phyloP scores from a whole-genome alignment of 2,329 filamentous ascomycete genomes.

The Elsinoe ampelina region DNA sequence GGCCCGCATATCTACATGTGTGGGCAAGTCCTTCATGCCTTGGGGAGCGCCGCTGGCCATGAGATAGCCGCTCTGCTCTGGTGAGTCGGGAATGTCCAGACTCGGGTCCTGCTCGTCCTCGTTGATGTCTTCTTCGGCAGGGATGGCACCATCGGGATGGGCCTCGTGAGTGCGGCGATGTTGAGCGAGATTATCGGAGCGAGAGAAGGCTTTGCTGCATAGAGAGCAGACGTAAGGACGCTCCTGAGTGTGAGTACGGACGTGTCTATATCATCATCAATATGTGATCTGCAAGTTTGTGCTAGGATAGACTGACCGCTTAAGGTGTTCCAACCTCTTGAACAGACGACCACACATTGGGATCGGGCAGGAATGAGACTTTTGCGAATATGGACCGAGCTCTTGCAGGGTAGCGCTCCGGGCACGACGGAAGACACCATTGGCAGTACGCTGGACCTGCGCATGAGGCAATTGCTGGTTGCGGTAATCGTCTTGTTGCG shows the following conservation, averaged over 20 bases:
- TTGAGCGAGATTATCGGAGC: conserved; percentile 98
- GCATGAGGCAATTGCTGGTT: conserved; percentile 47
- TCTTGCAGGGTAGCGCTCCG: conserved; percentile 95
- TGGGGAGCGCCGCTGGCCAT: conserved; percentile 16
- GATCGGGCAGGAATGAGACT: conserved; percentile 98
- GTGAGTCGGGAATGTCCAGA: conserved; percentile 54
- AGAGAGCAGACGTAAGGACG: conserved; percentile 95
- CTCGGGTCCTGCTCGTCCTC: conserved; percentile 80
- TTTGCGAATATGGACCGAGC: conserved; percentile 89
- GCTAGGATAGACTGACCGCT: conserved; percentile 64
- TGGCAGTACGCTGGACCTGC: conserved; percentile 49
- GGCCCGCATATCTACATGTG: conserved; percentile 27
- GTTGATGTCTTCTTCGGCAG: conserved; percentile 75
- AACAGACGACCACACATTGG: conserved; percentile 94
- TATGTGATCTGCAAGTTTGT: conserved; percentile 30
- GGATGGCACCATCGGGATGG: conserved; percentile 52
- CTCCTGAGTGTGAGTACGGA: conserved; percentile 98
- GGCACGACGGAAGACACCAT: conserved; percentile 76
- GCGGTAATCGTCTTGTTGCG: conserved; percentile 34
- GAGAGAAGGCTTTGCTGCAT: conserved; percentile 97
- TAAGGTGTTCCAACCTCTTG: conserved; percentile 98
- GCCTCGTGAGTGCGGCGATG: conserved; percentile 75
- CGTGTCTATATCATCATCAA: conserved; percentile 58
- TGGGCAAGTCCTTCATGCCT: conserved; percentile 19
- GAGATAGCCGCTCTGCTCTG: conserved; percentile 21